Evolutionary conservation across 2,329 filamentous ascomycete genomes (phyloP), one percentile per base, ranked within the genome.

Genomic region (Trichoderma simmonsii): DNA sequence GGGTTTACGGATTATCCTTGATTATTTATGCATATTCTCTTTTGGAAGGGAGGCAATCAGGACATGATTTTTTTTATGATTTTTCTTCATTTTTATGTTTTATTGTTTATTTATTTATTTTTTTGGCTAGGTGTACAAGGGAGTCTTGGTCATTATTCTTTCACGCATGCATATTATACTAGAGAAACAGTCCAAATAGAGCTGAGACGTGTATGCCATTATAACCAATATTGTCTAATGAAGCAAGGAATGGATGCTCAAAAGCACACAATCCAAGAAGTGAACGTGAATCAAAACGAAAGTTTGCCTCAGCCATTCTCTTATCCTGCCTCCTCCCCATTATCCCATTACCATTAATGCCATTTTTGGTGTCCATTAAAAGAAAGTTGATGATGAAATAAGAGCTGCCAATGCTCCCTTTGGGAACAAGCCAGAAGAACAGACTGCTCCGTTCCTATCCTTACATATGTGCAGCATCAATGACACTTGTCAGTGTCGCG

Each of bases 1-100:
- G 86, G 86, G 2, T 87, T 87, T 72, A 77, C 68, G 12, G 85
- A 88, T 74, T 86, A 86, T 73, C 80, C 81, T 68, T 78, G 68
- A 77, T 54, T 51, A 8, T 48, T 48, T 48, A 9, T 48, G 26
- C n/a, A 21, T 48, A 18, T 51, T 21, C 9, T 21, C 15, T 24
- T 24, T 24, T 24, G 48, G 21, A 24, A 6, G 48, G 43, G 43
- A 21, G 43, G n/a, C 43, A 24, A 24, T 51, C n/a, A 11, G 48
- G 48, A 51, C 48, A 24, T 51, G 48, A 51, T 8, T 18, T 51
- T 1, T 24, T 48, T 24, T 51, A 24, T 12, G 21, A 12, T 54
- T 24, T 24, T 14, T 21, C 5, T n/a, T n/a, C n/a, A n/a, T n/a
- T 11, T 21, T 51, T 21, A n/a, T n/a, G n/a, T 34, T 34, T 34